Evolutionary conservation across 176 grass and related monocot species (phyloP).

Genomic region (Oryza australiensis): DNA sequence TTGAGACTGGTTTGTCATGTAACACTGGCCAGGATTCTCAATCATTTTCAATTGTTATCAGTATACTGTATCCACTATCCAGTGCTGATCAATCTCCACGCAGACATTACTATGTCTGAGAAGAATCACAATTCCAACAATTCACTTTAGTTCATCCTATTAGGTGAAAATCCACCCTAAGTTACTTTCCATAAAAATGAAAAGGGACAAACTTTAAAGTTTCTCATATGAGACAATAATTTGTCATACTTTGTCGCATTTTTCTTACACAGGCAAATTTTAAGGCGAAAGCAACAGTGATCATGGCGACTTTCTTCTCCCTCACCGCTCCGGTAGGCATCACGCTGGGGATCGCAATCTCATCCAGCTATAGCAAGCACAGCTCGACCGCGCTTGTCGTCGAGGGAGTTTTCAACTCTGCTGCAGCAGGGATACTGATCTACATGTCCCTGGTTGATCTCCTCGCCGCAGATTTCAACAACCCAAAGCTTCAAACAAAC

Average conservation of each 20-base stretch:
- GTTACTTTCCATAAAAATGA: not conserved
- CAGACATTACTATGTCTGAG: not conserved
- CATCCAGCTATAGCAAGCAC: conserved; percentile 67
- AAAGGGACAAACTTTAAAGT: not conserved
- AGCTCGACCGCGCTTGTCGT: conserved; percentile 60
- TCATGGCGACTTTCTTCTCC: conserved; percentile 95
- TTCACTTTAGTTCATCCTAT: not conserved
- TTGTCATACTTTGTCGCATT: not conserved
- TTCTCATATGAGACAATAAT: not conserved
- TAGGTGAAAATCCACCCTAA: not conserved
- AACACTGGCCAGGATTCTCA: not conserved
- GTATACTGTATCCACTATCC: not conserved
- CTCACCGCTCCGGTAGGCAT: conserved; percentile 79
- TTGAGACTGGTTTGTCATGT: not conserved
- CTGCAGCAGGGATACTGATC: conserved; percentile 75
- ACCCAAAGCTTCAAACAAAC: conserved; percentile 76
- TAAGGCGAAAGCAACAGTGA: conserved; percentile 63
- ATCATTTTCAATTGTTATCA: not conserved
- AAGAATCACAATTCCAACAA: not conserved
- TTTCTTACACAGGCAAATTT: conserved; percentile 69
- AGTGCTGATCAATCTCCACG: not conserved
- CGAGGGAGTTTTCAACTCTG: conserved; percentile 75
- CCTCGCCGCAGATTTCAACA: conserved; percentile 80
- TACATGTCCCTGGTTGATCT: conserved; percentile 96
- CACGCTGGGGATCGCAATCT: conserved; percentile 58